Evolutionary conservation across 805 yeast genomes (phyloP).

Genomic region (Priceomyces carsonii): DNA sequence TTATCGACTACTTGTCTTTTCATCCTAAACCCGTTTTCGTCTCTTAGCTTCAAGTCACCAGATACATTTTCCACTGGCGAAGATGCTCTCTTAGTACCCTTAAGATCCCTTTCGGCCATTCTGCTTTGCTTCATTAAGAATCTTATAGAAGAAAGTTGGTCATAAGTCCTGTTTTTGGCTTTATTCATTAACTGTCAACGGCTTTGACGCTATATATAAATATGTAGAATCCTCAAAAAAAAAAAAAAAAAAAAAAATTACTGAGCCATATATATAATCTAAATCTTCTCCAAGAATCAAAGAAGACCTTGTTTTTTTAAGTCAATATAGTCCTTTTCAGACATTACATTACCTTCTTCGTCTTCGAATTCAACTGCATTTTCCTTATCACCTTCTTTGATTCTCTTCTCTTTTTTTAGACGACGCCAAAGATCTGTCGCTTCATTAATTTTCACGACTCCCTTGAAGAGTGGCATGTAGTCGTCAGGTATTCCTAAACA

Average conservation of each 20-base stretch:
- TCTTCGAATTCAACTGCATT: constrained; percentile 83
- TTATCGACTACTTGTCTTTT: constrained; percentile 47
- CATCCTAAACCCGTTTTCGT: constrained; percentile 49
- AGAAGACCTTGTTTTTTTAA: constrained; percentile 84
- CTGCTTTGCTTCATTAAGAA: no score
- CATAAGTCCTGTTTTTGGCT: no score
- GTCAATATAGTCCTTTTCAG: constrained; percentile 77
- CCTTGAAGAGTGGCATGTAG: constrained; percentile 50
- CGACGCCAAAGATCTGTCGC: constrained; percentile 60
- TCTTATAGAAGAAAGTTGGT: no score
- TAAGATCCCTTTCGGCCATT: constrained; percentile 7
- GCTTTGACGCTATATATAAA: no score
- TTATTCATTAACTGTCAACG: no score
- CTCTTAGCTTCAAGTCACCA: constrained; percentile 25
- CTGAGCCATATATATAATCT: constrained; percentile 1
- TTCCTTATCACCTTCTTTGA: constrained; percentile 45
- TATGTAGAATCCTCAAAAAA: no score
- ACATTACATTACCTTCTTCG: constrained; percentile 90
- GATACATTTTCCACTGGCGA: constrained; percentile 9
- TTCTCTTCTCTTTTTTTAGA: constrained; percentile 37
- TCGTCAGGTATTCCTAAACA: constrained; percentile 70
- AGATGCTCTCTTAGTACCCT: constrained; percentile 10
- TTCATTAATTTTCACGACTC: constrained; percentile 66
- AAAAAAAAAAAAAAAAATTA: background rate
- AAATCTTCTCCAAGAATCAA: no score